Conservation (phyloP, 306 rosid species). For the Ormosia emarginata region DNA sequence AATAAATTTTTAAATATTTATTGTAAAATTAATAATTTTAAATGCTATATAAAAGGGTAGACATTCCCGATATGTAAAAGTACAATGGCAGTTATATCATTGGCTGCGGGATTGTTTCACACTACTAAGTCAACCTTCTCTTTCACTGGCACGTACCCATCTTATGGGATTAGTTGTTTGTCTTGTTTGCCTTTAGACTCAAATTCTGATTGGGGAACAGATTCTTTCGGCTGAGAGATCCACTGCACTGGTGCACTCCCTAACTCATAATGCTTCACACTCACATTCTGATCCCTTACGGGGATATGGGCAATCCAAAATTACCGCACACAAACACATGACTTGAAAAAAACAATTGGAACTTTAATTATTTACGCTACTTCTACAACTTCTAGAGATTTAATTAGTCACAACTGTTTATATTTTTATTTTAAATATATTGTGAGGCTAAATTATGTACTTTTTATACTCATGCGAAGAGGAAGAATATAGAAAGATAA, state of each 20-base stretch:
- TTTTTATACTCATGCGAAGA: neutral
- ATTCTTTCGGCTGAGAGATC: neutral
- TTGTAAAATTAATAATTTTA: too few species aligned
- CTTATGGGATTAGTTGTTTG: neutral
- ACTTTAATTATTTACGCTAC: neutral
- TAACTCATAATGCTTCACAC: neutral
- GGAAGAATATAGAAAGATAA: neutral
- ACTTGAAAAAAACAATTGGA: too few species aligned
- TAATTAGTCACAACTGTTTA: neutral
- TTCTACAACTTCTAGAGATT: neutral
- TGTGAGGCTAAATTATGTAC: neutral
- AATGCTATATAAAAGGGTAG: too few species aligned
- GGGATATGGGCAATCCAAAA: neutral
- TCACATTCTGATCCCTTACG: neutral
- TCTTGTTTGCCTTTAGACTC: neutral
- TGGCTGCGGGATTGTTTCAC: constrained; percentile 6
- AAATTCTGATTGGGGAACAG: neutral
- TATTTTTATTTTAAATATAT: too few species aligned
- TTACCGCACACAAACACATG: neutral
- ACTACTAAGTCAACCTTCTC: neutral
- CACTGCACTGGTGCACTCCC: neutral
- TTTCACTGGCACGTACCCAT: neutral
- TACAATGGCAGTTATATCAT: neutral
- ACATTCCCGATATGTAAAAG: too few species aligned
- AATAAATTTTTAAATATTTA: too few species aligned